Evolutionary conservation across 352 stramenopile genomes (phyloP), one percentile per base, ranked within the genome.

Genomic region (Pythium periplocum): DNA sequence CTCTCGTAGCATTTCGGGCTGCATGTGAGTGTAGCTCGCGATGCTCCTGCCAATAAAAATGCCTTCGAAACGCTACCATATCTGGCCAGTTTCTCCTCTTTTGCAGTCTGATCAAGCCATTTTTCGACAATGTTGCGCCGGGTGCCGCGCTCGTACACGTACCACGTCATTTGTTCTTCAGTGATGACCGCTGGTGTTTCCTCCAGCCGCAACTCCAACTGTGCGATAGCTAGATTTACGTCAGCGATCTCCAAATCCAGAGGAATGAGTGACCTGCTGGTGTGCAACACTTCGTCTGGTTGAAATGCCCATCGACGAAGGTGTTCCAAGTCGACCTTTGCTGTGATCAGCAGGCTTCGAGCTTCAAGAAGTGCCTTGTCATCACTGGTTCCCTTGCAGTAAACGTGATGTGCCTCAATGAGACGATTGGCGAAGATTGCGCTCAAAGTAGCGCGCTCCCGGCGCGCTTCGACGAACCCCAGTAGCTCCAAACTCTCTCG

Each of bases 111-210:
- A 7, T 67, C 64, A 1, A 93, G 63, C 83, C 80, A 93, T 48
- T 78, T 85, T n/a, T 89, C 77, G 12, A 91, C 70, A 3, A 91
- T 52, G 11, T 53, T 78, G 6, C 64, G 68, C 41, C 76, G 64
- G 4, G 67, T 67, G 11, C 78, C 57, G 53, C 68, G 57, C 33
- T 87, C 69, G 43, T 79, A 70, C 26, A 51, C 57, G 53, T 86
- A 88, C 78, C 74, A 87, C 4, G 72, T 88, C 75, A 90, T 86
- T 36, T 90, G 67, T 34, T 71, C 59, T 31, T 77, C 68, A 17
- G 66, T 48, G 4, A 88, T 51, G 0, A 70, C 55, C 1, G 17
- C 51, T 8, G 55, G 1, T 3, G 63, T 71, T 4, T 68, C 50
- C 32, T 83, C 72, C 0, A 72, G 38, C 1, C 32, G 44, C 8